These are phyloP conservation scores for Paramecium pentaurelia DNA, from an alignment of 73 alveolate species.

Conservation along the genomic window DNA sequence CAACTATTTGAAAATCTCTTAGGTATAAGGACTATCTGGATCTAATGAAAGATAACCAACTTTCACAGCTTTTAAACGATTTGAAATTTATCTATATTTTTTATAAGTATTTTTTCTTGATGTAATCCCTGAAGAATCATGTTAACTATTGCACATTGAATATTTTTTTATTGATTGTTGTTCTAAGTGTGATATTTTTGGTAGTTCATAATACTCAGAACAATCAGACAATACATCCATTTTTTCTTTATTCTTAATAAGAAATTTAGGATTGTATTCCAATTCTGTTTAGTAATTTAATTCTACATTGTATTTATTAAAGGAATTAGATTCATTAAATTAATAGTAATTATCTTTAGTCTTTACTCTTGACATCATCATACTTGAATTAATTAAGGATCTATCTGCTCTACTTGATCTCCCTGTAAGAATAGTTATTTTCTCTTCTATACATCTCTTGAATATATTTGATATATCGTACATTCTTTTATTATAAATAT, in stretches of 20 bases:
- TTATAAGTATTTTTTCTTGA: neutral
- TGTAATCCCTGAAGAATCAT: neutral
- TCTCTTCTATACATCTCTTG: neutral
- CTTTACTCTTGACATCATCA: neutral
- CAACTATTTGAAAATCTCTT: neutral
- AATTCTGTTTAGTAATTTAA: neutral
- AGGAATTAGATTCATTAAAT: neutral
- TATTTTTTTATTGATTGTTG: neutral
- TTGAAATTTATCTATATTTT: neutral
- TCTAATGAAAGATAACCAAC: neutral
- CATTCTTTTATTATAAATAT: neutral
- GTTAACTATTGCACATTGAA: neutral
- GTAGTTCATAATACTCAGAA: neutral
- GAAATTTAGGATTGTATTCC: neutral
- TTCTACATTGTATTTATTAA: neutral
- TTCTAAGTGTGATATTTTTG: neutral
- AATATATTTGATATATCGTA: neutral
- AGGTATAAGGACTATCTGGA: neutral
- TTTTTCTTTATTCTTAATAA: neutral
- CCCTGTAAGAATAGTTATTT: neutral
- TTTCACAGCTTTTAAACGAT: neutral
- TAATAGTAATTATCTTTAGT: neutral
- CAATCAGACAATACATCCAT: neutral
- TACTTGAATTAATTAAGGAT: neutral
- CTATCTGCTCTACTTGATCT: slow-evolving; percentile 24